Evolutionary conservation across 139 green algal genomes (phyloP), one percentile per base, ranked within the genome.

Genomic region (Haematococcus sp.): DNA sequence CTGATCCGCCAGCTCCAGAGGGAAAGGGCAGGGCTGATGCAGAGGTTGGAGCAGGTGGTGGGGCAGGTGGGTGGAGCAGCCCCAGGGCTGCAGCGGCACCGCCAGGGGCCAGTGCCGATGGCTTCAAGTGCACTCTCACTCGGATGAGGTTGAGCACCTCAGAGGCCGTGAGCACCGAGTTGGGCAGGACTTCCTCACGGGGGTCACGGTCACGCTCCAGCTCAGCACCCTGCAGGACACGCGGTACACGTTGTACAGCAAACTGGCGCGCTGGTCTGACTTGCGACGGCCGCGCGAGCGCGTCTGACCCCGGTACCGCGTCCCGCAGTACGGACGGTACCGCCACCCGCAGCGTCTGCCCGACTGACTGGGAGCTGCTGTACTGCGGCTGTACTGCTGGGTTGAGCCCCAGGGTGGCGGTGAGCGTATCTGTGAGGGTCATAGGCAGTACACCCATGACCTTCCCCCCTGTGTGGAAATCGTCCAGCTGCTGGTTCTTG

Each of bases 81-180:
- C 11, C 25, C n/a, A 65, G 58, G n/a, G 58, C 58, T 13, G 25
- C 58, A 13, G 58, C 40, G 7, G 40, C 40, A 11, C 7, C 40
- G 7, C 40, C 40, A 19, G 40, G 40, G 7, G 40, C 58, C 4
- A 65, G n/a, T 9, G 28, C 30, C 2, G 58, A 11, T 28, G 11
- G 58, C 58, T 65, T 65, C n/a, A 65, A 3, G 9, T 65, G 58
- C n/a, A 65, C 58, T 22, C 58, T 22, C 23, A 30, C 58, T 15
- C 58, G 58, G 25, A 65, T 65, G 23, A 65, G 58, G 25, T 30
- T 34, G n/a, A 65, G 28, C 23, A 65, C 58, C 58, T 65, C 58
- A 11, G 28, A 28, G 4, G 58, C 58, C 17, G n/a, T 65, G n/a
- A 65, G n/a, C 58, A 65, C 58, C n/a, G 58, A 65, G 25, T 30